Evolutionary conservation across 164 flowering plant genomes (phyloP), one percentile per base, ranked within the genome.

Genomic region (Taxillus chinensis): DNA sequence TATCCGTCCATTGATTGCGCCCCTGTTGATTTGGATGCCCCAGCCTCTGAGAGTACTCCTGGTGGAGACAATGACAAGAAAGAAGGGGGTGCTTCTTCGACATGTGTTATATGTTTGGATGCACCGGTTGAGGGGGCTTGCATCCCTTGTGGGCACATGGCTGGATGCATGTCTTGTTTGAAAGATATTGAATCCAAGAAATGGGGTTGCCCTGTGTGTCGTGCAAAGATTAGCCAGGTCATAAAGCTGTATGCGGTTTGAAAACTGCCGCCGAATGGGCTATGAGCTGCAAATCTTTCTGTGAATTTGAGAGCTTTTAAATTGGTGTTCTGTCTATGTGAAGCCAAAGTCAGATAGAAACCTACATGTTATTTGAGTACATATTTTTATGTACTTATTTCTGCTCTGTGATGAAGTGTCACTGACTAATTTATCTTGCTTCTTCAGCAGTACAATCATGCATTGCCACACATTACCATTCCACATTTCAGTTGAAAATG

Each of bases 91-190:
- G 61, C 67, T 65, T 69, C 83, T 64, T 75, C 86, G 37, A 72
- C 79, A 3, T 92, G 99, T 71, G 84, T 84, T 41, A 79, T 95
- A 77, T 95, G 99, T 73, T 78, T 85, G 77, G 99, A 91, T 79
- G 86, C 96, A 61, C 90, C 93, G 5, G 73, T 83, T 39, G 87
- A 95, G 68, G 99, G 93, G 39, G 99, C 90, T 41, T 95, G 99
- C 68, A 74, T 95, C 39, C 99, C 99, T 0, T 95, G 99, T 70
- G 99, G 97, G 10, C 99, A 95, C 70, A 80, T 95, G 90, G 97
- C 90, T 59, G 99, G 97, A 40, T 95, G 99, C 78, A 87, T 95
- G 90, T 77, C 88, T 51, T 95, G 99, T 70, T 72, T 95, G 82
- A 82, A 74, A 12, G 92, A 82, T 64, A 80, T 91, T 67, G 85